These are phyloP conservation scores for Fusarium nanum DNA, from an alignment of 2,329 filamentous ascomycete species.

Conservation along the genomic window DNA sequence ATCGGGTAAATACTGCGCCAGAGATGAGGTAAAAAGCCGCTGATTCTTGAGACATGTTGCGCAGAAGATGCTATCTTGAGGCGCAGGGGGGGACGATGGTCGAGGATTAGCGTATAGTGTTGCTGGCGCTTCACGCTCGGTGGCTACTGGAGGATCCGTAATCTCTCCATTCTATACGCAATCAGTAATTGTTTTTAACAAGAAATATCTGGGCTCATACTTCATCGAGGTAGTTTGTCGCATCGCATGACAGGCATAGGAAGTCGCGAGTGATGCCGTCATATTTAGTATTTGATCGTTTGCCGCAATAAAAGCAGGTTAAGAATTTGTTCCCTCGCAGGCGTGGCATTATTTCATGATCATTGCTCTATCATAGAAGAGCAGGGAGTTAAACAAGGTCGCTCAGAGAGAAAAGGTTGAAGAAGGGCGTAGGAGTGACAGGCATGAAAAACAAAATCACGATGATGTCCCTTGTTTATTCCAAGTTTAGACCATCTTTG, in stretches of 20 bases:
- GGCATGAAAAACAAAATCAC: slow-evolving; percentile 23
- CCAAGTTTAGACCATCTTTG: slow-evolving; percentile 34
- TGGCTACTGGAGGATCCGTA: slow-evolving; percentile 80
- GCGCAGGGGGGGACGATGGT: slow-evolving; percentile 39
- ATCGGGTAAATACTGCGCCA: slow-evolving; percentile 82
- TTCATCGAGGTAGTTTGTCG: slow-evolving; percentile 89
- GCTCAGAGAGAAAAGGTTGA: neutral
- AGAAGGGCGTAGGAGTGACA: slow-evolving; percentile 22
- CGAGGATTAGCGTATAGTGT: slow-evolving; percentile 62
- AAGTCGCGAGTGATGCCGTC: slow-evolving; percentile 73
- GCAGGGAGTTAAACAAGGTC: neutral
- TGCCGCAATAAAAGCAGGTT: slow-evolving; percentile 87
- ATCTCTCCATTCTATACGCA: slow-evolving; percentile 80
- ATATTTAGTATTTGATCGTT: slow-evolving; percentile 69
- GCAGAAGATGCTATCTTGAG: slow-evolving; percentile 68
- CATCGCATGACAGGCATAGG: slow-evolving; percentile 81
- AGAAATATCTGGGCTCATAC: slow-evolving; percentile 56
- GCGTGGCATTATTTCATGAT: slow-evolving; percentile 55
- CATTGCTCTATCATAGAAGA: slow-evolving; percentile 1
- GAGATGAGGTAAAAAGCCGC: slow-evolving; percentile 77
- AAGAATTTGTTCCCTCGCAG: slow-evolving; percentile 60
- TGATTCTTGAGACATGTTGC: slow-evolving; percentile 89
- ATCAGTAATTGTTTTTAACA: slow-evolving; percentile 7
- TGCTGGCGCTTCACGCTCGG: slow-evolving; percentile 56
- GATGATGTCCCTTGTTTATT: slow-evolving; percentile 31